Conservation (phyloP, 2,329 filamentous ascomycete genomes). For the Penicillium sp. region DNA sequence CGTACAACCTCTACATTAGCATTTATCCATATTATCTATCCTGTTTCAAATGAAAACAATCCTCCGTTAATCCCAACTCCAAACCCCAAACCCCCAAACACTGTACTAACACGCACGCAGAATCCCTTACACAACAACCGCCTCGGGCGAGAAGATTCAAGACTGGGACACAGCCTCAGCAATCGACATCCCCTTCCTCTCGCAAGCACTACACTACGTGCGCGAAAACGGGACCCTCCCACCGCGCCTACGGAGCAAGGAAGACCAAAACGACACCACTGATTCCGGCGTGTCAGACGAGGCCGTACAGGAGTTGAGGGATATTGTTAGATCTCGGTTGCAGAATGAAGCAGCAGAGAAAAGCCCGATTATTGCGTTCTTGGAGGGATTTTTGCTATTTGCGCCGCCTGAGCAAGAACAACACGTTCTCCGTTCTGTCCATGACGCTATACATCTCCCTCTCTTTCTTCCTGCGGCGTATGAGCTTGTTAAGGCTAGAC, state of each 20-base stretch:
- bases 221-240: conserved; percentile 59
- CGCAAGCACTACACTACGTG: conserved; percentile 67
- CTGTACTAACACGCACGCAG: conserved; percentile 19
- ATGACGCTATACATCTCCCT: conserved; percentile 62
- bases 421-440: conserved; percentile 31
- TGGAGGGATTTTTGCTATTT: conserved; percentile 89
- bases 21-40: background rate
- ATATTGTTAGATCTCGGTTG: conserved; percentile 14
- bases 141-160: conserved; percentile 57
- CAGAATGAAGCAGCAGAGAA: too few species aligned
- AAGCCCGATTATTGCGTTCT: conserved; percentile 59
- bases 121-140: conserved; percentile 49
- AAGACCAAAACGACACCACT: conserved; percentile 57
- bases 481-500: conserved; percentile 40
- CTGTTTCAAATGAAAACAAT: background rate
- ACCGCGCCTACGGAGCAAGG: conserved; percentile 53
- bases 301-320: conserved; percentile 26
- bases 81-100: background rate
- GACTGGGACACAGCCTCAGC: conserved; percentile 92
- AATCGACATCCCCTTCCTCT: conserved; percentile 68
- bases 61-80: background rate
- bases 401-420: conserved; percentile 41
- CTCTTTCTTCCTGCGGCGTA: conserved; percentile 74
- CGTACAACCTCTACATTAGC: conserved; percentile 26
- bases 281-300: conserved; percentile 36